Evolutionary conservation across 2,329 filamentous ascomycete species (phyloP), one percentile per base, ranked within the genome.

Genomic region (Fusarium protoensiforme): DNA sequence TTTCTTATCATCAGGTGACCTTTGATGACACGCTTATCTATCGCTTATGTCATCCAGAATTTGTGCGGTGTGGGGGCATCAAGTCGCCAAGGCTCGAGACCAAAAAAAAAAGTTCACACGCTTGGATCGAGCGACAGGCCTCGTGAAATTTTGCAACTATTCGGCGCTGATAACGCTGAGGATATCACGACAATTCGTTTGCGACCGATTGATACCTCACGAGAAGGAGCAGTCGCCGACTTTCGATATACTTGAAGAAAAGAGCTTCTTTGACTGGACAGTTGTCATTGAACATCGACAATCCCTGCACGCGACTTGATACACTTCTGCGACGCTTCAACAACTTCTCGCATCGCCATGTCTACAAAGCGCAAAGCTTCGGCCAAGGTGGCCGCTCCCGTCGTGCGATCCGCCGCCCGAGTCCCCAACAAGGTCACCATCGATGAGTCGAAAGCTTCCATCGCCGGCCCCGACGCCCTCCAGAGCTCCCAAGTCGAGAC

Each of bases 331-430:
- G 58, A 58, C 60, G 53, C 60, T 63, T 65, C 69, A 61, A 65
- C 33, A 43, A 48, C 24, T 14, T 20, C 59, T 65, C 58, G 61
- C 54, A 46, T 78, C 76, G 77, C 78, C 69, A 90, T 91, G 87
- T 89, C 89, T 69, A 87, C 89, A 51, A 92, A 90, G 82, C 85
- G 89, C 79, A 92, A 91, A 86, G 84, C 87, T 65, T 83, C 88
- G 68, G 84, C 85, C 71, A 88, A 87, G 82, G 84, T 92, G 77
- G 88, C 87, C 65, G 83, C 86, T 67, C 90, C 90, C 0, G 83
- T 85, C 16, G 83, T 88, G 68, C 88, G 86, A 80, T 83, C 85
- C 64, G 86, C 84, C 78, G 88, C 88, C 66, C 89, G 88, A 78
- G 80, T 84, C 20, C 77, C 85, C 4, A 81, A 83, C 54, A 89